phyloP scores from a whole-genome alignment of 306 rosid species.

The Casuarina equisetifolia region DNA sequence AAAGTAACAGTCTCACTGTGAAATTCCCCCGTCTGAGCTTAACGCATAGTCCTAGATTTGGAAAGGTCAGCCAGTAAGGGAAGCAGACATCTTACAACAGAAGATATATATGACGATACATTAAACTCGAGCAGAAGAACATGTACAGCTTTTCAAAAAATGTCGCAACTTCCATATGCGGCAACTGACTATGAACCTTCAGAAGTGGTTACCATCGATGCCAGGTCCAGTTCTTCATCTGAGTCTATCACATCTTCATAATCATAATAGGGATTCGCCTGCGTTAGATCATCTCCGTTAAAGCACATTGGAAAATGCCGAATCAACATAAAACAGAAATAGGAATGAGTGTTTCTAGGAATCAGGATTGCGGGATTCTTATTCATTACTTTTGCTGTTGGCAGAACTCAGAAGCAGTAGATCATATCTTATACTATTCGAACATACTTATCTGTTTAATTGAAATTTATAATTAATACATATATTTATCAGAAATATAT shows the following conservation, averaged over 20 bases:
- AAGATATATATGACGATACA: neutral
- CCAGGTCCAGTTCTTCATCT: slow-evolving; percentile 79
- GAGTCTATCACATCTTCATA: slow-evolving; percentile 76
- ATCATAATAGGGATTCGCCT: slow-evolving; percentile 72
- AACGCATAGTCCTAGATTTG: neutral
- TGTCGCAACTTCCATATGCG: neutral
- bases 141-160: neutral
- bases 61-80: neutral
- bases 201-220: slow-evolving; percentile 64
- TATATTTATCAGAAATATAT: no score
- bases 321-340: neutral
- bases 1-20: neutral
- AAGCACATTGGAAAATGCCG: neutral
- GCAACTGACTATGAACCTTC: slow-evolving; percentile 11
- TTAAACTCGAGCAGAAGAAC: neutral
- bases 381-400: neutral
- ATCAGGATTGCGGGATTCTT: neutral
- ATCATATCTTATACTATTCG: no score
- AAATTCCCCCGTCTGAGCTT: neutral
- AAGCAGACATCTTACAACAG: neutral
- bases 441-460: no score
- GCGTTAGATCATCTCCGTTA: slow-evolving; percentile 19
- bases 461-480: no score
- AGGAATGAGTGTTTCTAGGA: neutral
- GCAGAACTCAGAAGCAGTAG: neutral